phyloP scores from a whole-genome alignment of 176 grass and related monocot species.

The Ensete glaucum region DNA sequence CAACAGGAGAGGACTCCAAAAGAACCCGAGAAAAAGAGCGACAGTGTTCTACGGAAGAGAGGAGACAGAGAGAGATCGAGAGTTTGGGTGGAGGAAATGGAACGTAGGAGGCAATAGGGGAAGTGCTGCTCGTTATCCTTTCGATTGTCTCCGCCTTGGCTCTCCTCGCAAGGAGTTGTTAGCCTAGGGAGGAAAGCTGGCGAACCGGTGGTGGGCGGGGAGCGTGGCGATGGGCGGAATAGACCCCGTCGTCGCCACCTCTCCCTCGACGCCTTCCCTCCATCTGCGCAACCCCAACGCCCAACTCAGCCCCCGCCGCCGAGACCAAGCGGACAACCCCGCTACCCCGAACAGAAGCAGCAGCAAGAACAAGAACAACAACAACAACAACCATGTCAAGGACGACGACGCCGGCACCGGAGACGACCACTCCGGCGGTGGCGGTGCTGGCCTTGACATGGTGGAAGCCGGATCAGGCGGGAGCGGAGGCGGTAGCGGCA shows the following conservation, averaged over 20 bases:
- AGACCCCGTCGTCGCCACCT: conserved; percentile 33
- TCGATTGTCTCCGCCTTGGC: neutral
- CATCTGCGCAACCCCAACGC: conserved; percentile 42
- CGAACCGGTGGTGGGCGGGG: conserved; percentile 64
- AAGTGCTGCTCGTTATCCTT: neutral
- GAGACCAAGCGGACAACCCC: conserved; percentile 15
- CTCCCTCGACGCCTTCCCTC: neutral
- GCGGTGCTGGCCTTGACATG: neutral
- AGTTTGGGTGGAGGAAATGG: neutral
- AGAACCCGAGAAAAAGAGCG: neutral
- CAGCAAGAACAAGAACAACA: conserved; percentile 53
- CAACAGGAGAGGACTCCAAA: neutral
- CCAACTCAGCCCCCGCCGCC: conserved; percentile 20
- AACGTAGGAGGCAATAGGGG: neutral
- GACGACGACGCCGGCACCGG: conserved; percentile 22
- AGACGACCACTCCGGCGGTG: conserved; percentile 29
- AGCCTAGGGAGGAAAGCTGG: neutral
- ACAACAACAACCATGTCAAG: no score
- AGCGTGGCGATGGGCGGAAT: conserved; percentile 44
- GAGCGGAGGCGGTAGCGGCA: conserved; percentile 24
- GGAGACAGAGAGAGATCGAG: no score
- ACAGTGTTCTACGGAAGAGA: neutral
- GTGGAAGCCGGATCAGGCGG: conserved; percentile 22
- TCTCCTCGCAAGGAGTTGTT: neutral
- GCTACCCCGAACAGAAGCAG: conserved; percentile 50